A percentile compares a stretch with the other conserved stretches of the same genome.
phyloP scores from a whole-genome alignment of 371 early-diverging fungal species.

The Rhizopus microsporus region DNA sequence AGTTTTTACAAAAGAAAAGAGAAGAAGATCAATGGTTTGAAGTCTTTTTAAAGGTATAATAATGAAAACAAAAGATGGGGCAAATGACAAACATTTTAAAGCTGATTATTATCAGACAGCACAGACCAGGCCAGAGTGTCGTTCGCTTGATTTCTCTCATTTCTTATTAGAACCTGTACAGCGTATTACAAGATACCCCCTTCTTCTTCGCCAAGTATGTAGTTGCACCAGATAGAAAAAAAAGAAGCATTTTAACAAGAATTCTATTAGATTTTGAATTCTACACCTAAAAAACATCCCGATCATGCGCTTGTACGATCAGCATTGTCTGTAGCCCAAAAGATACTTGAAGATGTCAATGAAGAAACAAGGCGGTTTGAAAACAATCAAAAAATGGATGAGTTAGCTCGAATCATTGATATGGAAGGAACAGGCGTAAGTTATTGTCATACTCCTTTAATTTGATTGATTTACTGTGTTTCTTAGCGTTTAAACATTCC shows the following conservation, averaged over 20 bases:
- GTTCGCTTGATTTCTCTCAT: slow-evolving; percentile 80
- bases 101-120: slow-evolving; percentile 33
- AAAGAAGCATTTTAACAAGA: too few species aligned
- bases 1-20: slow-evolving; percentile 64
- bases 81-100: background rate
- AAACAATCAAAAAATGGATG: slow-evolving; percentile 70
- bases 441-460: background rate
- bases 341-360: slow-evolving; percentile 75
- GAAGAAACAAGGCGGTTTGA: slow-evolving; percentile 76
- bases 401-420: slow-evolving; percentile 70
- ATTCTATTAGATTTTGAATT: slow-evolving; percentile 66
- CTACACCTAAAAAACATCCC: slow-evolving; percentile 78
- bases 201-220: slow-evolving; percentile 80
- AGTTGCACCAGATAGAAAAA: background rate
- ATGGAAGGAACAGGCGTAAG: slow-evolving; percentile 62
- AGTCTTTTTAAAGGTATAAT: slow-evolving; percentile 66
- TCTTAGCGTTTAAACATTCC: slow-evolving; percentile 55
- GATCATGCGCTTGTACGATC: slow-evolving; percentile 74
- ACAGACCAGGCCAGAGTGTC: slow-evolving; percentile 72
- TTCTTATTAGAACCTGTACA: slow-evolving; percentile 93
- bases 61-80: background rate
- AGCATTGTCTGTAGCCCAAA: slow-evolving; percentile 72
- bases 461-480: background rate
- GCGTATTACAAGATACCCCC: slow-evolving; percentile 90
- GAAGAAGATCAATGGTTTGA: slow-evolving; percentile 55